A percentile compares a stretch with the other conserved stretches of the same genome.
These are phyloP conservation scores for Aurantiochytrium sp. DNA, from an alignment of 108 stramenopile species.

Conservation along the genomic window DNA sequence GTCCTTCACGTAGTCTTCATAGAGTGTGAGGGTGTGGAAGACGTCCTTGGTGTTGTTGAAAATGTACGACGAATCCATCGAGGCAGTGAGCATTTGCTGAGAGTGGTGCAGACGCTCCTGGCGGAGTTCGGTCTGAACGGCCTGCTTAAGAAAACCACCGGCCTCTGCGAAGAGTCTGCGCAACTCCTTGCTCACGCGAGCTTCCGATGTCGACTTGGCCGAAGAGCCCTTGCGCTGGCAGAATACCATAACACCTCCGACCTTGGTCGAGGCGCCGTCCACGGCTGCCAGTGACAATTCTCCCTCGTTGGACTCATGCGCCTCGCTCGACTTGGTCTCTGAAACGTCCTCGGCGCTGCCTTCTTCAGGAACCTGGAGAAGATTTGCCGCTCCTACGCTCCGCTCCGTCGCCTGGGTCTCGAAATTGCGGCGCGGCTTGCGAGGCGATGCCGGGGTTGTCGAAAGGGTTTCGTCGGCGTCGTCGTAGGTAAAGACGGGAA, in stretches of 20 bases:
- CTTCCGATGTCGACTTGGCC: too few relatives aligned
- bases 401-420: neutral
- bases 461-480: too few relatives aligned
- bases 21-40: neutral
- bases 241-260: neutral
- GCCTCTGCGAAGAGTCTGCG: neutral
- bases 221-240: neutral
- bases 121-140: neutral
- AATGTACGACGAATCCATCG: slow-evolving; percentile 11
- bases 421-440: neutral
- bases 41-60: neutral
- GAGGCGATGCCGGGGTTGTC: neutral
- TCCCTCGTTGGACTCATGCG: neutral
- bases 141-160: neutral
- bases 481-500: too few relatives aligned
- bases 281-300: neutral
- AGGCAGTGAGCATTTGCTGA: neutral
- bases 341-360: neutral
- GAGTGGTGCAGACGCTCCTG: neutral
- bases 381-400: neutral
- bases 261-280: neutral
- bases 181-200: neutral
- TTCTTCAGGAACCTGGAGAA: neutral
- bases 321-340: neutral
- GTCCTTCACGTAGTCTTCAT: neutral